Conservation (phyloP, 768 basidiomycete species). For the Boletus eberwhitei region DNA sequence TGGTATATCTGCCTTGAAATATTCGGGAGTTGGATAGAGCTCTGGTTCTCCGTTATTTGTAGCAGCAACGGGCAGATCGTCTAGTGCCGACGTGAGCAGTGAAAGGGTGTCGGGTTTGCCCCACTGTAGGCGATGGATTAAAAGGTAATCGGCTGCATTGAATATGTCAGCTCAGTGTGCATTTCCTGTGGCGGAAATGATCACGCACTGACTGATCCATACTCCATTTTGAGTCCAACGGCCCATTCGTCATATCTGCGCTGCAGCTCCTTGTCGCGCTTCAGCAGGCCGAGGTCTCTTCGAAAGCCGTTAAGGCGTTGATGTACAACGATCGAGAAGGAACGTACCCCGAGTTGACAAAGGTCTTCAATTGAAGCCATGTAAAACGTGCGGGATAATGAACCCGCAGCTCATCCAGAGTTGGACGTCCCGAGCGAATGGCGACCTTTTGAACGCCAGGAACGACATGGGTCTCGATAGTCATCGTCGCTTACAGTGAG, state of each 20-base stretch:
- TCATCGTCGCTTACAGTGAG: constrained; percentile 9
- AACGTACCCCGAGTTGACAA: constrained; percentile 72
- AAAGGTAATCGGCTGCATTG: constrained; percentile 63
- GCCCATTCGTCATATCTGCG: constrained; percentile 61
- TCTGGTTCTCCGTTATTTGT: not conserved
- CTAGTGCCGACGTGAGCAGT: constrained; percentile 54
- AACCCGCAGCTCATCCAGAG: constrained; percentile 57
- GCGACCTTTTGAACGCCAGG: constrained; percentile 28
- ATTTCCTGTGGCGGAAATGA: not conserved
- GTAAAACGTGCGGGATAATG: constrained; percentile 77
- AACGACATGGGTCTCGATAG: constrained; percentile 10
- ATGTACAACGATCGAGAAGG: not conserved
- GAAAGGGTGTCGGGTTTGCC: constrained; percentile 64
- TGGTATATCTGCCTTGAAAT: constrained; percentile 66
- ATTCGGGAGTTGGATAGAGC: constrained; percentile 36
- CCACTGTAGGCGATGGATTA: constrained; percentile 71
- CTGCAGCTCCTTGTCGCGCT: constrained; percentile 70
- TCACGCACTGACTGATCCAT: constrained; percentile 66
- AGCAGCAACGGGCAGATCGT: constrained; percentile 28
- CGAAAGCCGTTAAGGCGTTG: not conserved
- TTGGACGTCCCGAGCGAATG: constrained; percentile 60
- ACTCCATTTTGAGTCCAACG: constrained; percentile 47
- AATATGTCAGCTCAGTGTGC: not conserved
- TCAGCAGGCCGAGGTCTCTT: constrained; percentile 78
- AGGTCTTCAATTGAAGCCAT: constrained; percentile 71